phyloP scores from a whole-genome alignment of 2,329 filamentous ascomycete species.

The Acrodontium crateriforme region DNA sequence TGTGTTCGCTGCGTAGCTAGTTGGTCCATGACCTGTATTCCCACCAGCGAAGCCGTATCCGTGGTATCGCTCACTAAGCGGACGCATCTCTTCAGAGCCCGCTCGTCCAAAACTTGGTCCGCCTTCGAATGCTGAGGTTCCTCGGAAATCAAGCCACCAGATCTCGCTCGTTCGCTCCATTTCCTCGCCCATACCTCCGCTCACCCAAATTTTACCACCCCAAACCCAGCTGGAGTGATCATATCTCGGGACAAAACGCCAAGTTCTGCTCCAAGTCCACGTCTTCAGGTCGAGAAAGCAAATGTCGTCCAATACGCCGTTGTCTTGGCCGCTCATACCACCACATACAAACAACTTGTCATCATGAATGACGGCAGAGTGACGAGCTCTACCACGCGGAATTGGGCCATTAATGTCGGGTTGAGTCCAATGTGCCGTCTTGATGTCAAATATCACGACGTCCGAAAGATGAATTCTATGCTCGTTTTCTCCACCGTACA shows the following conservation, averaged over 20 bases:
- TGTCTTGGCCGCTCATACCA: slow-evolving; percentile 87
- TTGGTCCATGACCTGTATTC: slow-evolving; percentile 24
- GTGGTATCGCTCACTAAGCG: slow-evolving; percentile 18
- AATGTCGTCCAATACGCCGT: slow-evolving; percentile 85
- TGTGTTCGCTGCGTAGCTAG: slow-evolving; percentile 59
- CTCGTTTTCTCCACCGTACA: slow-evolving; percentile 97
- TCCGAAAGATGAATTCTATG: slow-evolving; percentile 91
- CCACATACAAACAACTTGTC: slow-evolving; percentile 94
- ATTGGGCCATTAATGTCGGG: slow-evolving; percentile 73
- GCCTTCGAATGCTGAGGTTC: slow-evolving; percentile 61
- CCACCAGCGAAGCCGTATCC: slow-evolving; percentile 12
- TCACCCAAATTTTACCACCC: slow-evolving; percentile 87
- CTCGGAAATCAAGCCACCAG: slow-evolving; percentile 94
- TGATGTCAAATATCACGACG: slow-evolving; percentile 88
- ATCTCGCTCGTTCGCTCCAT: slow-evolving; percentile 96
- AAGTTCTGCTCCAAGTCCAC: slow-evolving; percentile 91
- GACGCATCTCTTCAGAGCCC: slow-evolving; percentile 21
- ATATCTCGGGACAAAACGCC: slow-evolving; percentile 89
- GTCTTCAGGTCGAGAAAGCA: slow-evolving; percentile 95
- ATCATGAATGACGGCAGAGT: slow-evolving; percentile 87
- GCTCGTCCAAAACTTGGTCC: slow-evolving; percentile 17
- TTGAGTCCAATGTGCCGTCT: slow-evolving; percentile 89
- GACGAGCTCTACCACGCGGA: slow-evolving; percentile 79
- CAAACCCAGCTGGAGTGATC: slow-evolving; percentile 94
- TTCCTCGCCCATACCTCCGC: slow-evolving; percentile 84